Evolutionary conservation across 768 basidiomycete genomes (phyloP).

Genomic region (Phylloporus sp.): DNA sequence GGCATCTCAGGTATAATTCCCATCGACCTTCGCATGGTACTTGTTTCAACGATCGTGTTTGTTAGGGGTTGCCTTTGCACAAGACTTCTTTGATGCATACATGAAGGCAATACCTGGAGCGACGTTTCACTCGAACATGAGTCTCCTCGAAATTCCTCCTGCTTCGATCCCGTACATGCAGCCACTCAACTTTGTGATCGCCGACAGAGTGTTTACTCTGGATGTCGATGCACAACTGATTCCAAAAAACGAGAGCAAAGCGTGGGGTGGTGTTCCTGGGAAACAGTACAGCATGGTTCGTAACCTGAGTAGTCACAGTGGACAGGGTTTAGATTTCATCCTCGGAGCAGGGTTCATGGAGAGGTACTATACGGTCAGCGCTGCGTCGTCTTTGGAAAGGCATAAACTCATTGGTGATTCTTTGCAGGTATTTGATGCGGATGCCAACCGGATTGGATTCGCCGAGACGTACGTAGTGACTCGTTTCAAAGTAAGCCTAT

Average conservation of each 20-base stretch:
- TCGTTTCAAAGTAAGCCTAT: neutral
- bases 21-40: neutral
- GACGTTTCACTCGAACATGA: neutral
- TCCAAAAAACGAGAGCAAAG: conserved; percentile 7
- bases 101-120: conserved; percentile 12
- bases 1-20: conserved; percentile 20
- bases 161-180: conserved; percentile 10
- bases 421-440: conserved; percentile 16
- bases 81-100: conserved; percentile 12
- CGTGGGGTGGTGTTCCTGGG: conserved; percentile 1
- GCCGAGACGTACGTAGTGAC: conserved; percentile 23
- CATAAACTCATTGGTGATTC: neutral
- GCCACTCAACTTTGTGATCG: conserved; percentile 14
- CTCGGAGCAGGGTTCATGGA: conserved; percentile 18
- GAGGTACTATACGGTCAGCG: conserved; percentile 13
- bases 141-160: conserved; percentile 13
- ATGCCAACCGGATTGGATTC: conserved; percentile 9
- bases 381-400: neutral
- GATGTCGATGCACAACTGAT: conserved; percentile 15
- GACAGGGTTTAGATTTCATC: conserved; percentile 12
- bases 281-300: conserved; percentile 11
- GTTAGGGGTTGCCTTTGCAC: conserved; percentile 16
- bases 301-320: neutral
- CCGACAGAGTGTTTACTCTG: conserved; percentile 1
- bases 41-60: neutral